Evolutionary conservation across 352 stramenopile species (phyloP), one percentile per base, ranked within the genome.

Genomic region (Globisporangium recalcitrans): DNA sequence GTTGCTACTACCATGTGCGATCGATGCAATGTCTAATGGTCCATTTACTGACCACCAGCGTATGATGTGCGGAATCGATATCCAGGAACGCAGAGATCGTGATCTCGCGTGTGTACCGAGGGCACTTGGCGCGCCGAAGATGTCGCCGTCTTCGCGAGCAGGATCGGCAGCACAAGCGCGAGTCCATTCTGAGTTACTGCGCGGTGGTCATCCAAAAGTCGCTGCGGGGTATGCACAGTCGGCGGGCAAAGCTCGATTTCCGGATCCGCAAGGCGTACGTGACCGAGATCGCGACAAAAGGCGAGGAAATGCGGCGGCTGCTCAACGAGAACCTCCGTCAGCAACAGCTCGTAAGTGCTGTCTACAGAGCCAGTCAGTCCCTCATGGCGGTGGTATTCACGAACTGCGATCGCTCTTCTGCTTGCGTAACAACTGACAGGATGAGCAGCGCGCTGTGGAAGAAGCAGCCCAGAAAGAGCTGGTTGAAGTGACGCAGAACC

Each of bases 201-300:
- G 78, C 78, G 0, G 66, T 80, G 13, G 38, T 71, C 40, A 82
- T 91, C 49, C 77, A 88, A 64, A 90, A 88, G 38, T 60, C 71
- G 51, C 55, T 74, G 19, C 79, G 82, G 11, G 79, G 81, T 2
- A 65, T 69, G 16, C 59, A 75, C 51, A 88, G 77, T 68, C 75
- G 78, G 5, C 73, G 68, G 16, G 67, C 63, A 26, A 73, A 72
- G 24, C 71, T 82, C 31, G 78, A 90, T 27, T 87, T 90, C 56
- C 70, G 74, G 14, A 80, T 76, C 49, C 74, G 82, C 40, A 88
- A 87, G 60, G 73, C 79, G 10, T 84, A 82, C 49, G 66, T 88
- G 19, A 61, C 60, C 11, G 70, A 85, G 31, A 73, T 90, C 13
- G 70, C 77, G 47, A 52, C 58, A 0, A 86, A 85, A 24, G 74